Evolutionary conservation across 148 eudicot genomes (phyloP), one percentile per base, ranked within the genome.

Genomic region (Diospyros lotus): DNA sequence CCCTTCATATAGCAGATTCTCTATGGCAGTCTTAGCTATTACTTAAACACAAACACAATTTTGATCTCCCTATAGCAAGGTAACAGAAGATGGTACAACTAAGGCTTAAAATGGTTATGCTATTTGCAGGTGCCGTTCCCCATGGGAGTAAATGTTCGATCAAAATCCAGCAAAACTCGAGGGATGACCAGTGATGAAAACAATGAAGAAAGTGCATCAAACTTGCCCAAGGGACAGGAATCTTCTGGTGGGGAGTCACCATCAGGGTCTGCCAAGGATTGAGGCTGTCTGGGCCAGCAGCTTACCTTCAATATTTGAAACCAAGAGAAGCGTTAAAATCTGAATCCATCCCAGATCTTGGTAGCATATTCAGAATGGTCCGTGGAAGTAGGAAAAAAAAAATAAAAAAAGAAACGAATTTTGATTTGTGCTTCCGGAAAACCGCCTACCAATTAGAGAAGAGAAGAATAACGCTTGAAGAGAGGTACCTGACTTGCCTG

Each of bases 121-220:
- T 53, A 42, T 80, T 66, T 74, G 82, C 86, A 93, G 98, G 90
- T 91, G 61, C 96, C 96, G 2, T 93, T 91, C 66, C 98, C 98
- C 3, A 87, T 87, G 93, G 93, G 96, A 63, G 84, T 78, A 41
- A 91, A 85, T 65, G 64, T 86, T 61, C 85, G 91, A 73, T 73
- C 86, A 8, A 82, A 88, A 80, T 54, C 86, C 53, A 81, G 81
- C 64, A 89, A 89, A 82, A 78, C 75, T 67, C 74, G 88, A 79
- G 73, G 83, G 67, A 78, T 73, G 78, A 81, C 54, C 69, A 71
- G 75, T 41, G 93, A 89, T 60, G 96, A 89, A 71, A 80, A 77
- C 76, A 73, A 79, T 41, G 85, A 70, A 79, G 97, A 82, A 72
- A 75, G 66, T 72, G 68, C 83, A 52, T 50, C 78, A 45, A 77